A percentile compares a stretch with the other conserved stretches of the same genome.
These are phyloP conservation scores for Thielaviopsis ethacetica DNA, from an alignment of 2,329 filamentous ascomycete genomes.

Conservation along the genomic window DNA sequence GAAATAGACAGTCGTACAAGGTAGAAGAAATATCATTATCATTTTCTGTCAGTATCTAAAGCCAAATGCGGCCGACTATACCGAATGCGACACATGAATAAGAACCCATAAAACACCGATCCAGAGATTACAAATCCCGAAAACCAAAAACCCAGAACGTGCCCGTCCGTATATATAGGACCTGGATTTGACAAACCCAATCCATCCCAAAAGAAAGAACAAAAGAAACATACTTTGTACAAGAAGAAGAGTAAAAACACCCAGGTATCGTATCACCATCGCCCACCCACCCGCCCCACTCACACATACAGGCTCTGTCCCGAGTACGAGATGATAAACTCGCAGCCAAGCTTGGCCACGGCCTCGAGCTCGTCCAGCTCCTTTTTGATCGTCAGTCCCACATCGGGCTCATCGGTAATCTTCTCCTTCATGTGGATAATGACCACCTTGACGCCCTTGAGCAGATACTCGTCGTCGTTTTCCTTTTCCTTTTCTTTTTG, in stretches of 20 bases:
- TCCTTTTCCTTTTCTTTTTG: conserved; percentile 8
- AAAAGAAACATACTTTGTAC: background rate
- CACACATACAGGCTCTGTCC: conserved; percentile 44
- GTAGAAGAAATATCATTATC: background rate
- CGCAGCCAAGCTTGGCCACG: conserved; percentile 54
- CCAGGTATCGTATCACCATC: background rate
- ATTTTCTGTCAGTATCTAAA: background rate
- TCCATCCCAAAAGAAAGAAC: background rate
- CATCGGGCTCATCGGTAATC: conserved; percentile 52
- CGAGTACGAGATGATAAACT: conserved; percentile 55
- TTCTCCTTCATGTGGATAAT: conserved; percentile 92
- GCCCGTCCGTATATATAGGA: background rate
- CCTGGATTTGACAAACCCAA: background rate
- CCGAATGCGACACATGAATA: too few species aligned
- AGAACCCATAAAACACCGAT: background rate
- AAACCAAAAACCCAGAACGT: background rate
- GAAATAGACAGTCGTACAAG: background rate
- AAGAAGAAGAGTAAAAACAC: background rate
- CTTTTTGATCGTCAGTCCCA: conserved; percentile 47
- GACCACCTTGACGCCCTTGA: conserved; percentile 62
- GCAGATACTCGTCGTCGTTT: conserved; percentile 24
- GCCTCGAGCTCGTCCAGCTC: conserved; percentile 53
- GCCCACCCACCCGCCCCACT: conserved; percentile 10
- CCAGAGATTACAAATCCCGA: background rate
- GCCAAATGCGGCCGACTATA: background rate